Evolutionary conservation across 164 flowering plant genomes (phyloP).

Genomic region (Akebia trifoliata): DNA sequence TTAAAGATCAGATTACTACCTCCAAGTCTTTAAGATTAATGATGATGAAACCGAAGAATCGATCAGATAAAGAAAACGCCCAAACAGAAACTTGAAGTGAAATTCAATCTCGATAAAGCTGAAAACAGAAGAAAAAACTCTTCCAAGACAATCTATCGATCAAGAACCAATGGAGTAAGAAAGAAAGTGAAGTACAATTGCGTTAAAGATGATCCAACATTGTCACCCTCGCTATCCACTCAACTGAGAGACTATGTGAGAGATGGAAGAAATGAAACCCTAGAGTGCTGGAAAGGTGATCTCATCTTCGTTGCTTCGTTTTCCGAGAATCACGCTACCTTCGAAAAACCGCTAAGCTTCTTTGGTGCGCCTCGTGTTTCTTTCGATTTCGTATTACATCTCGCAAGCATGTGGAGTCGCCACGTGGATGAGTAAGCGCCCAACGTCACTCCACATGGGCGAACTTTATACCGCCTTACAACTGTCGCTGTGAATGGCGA

Average conservation of each 20-base stretch:
- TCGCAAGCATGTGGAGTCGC: neutral
- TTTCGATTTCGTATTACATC: too few relatives aligned
- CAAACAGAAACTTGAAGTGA: neutral
- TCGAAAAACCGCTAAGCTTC: too few relatives aligned
- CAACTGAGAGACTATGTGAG: neutral
- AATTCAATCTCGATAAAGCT: too few relatives aligned
- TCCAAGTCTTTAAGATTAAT: neutral
- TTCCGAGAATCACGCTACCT: too few relatives aligned
- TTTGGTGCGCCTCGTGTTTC: too few relatives aligned
- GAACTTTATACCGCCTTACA: too few relatives aligned
- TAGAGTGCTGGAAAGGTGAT: neutral
- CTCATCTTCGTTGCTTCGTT: too few relatives aligned
- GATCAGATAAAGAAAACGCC: neutral
- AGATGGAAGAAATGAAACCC: neutral
- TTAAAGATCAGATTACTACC: neutral
- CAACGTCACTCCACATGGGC: neutral
- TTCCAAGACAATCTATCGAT: neutral
- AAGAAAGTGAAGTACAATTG: neutral
- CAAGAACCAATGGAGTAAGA: neutral
- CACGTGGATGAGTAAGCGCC: conserved; percentile 1
- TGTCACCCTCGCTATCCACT: conserved; percentile 2
- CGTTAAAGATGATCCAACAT: neutral
- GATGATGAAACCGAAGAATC: neutral
- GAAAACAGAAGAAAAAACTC: too few relatives aligned
- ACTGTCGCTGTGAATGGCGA: too few relatives aligned